Percentiles rank a stretch among this genome's conserved stretches.
phyloP scores from a whole-genome alignment of 2,329 filamentous ascomycete genomes.

The Gyromitra esculenta region DNA sequence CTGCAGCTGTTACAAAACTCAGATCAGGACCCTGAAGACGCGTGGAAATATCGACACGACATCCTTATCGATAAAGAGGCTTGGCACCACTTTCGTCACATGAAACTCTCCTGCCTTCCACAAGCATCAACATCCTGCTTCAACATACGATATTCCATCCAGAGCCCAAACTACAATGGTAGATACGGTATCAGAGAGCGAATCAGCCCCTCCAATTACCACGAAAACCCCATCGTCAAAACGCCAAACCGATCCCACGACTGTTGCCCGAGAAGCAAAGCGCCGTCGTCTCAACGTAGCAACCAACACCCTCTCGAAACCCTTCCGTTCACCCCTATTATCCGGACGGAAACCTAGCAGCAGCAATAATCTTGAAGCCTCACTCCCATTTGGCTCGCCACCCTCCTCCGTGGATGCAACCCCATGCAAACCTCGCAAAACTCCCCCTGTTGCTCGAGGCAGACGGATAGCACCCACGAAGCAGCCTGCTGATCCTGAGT shows the following conservation, averaged over 20 bases:
- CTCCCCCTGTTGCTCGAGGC: background rate
- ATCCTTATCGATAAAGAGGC: constrained; percentile 41
- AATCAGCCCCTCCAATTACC: background rate
- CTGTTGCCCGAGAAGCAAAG: constrained; percentile 42
- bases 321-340: constrained; percentile 54
- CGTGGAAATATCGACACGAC: background rate
- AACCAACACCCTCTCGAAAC: constrained; percentile 50
- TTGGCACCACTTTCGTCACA: constrained; percentile 42
- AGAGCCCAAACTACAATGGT: constrained; percentile 21
- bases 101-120: background rate
- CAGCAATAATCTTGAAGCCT: background rate
- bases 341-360: constrained; percentile 28
- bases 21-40: background rate
- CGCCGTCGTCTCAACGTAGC: constrained; percentile 48
- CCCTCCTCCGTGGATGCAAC: constrained; percentile 28
- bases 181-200: constrained; percentile 25
- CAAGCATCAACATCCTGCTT: background rate
- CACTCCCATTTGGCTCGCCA: constrained; percentile 16
- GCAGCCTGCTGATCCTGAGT: constrained; percentile 44
- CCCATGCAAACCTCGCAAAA: constrained; percentile 32
- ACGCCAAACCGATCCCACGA: constrained; percentile 22
- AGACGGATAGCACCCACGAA: constrained; percentile 32
- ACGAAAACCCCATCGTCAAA: constrained; percentile 38
- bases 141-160: constrained; percentile 18
- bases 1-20: background rate